Evolutionary conservation across 2,329 filamentous ascomycete genomes (phyloP).

Genomic region (Diplodia seriata): DNA sequence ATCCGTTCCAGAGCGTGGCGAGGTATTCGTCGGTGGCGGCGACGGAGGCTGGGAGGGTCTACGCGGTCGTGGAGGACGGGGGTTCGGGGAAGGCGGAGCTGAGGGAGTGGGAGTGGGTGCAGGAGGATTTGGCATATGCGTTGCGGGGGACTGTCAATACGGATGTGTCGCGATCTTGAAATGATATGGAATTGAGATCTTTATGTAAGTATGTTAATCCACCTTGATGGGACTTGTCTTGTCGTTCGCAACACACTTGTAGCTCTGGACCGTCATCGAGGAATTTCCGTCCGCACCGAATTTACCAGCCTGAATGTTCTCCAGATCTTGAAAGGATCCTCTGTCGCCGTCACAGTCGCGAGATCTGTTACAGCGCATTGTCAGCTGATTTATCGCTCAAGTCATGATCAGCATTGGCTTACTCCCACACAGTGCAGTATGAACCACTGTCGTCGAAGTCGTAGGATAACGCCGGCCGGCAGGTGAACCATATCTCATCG

Average conservation of each 20-base stretch:
- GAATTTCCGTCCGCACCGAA: neutral
- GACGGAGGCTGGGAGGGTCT: neutral
- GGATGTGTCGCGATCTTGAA: neutral
- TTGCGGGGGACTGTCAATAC: neutral
- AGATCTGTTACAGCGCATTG: neutral
- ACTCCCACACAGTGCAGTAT: neutral
- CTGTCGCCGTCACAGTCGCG: neutral
- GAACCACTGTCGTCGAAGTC: neutral
- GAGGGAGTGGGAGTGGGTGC: constrained; percentile 13
- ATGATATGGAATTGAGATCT: neutral
- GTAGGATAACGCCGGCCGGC: neutral
- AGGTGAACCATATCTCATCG: neutral
- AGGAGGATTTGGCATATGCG: neutral
- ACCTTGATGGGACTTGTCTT: no score
- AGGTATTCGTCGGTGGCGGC: neutral
- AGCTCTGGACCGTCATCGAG: neutral
- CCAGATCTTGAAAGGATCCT: neutral
- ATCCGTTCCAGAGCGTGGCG: neutral
- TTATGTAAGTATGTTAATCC: neutral
- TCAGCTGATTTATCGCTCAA: neutral
- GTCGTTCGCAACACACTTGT: neutral
- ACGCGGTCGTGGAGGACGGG: neutral
- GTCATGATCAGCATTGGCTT: neutral
- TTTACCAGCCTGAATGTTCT: neutral
- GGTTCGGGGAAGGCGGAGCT: neutral